Base-by-base conservation (phyloP, 176 grass and related monocot species). In the Poa annua region DNA sequence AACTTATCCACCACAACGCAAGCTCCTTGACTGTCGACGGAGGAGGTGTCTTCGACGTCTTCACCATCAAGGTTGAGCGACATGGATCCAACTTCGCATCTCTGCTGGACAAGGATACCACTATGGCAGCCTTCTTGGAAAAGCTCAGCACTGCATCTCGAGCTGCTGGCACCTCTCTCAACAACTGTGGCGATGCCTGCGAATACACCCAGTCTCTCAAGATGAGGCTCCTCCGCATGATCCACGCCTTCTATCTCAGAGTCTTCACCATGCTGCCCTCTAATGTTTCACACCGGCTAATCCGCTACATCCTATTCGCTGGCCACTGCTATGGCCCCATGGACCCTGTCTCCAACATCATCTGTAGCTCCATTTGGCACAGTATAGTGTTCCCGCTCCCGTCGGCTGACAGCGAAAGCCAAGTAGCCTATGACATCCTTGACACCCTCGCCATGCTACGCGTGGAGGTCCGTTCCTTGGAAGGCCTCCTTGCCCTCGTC, bases 311-410 rank as follows among this genome's bases (percentile, higher is more conserved):
- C 10, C 10, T 69, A 3, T 69, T 21, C 0, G 36, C 36, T 0
- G 66, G 66, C 35, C 66, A 69, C 66, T 69, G 66, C 35, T 69
- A 69, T 42, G 66, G 66, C 10, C 36, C 66, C 36, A 22, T 69
- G 66, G 66, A 68, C 3, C 65, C 65, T 20, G 17, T 68, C 3
- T 68, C 34, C 9, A 68, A 68, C 65, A 68, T 68, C 19, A 68
- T 68, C 8, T 1, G 39, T 35, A 68, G 6, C 65, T 68, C 65
- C 35, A 68, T 68, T 12, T 68, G 65, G 34, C 17, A 68, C 65
- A 11, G 10, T 0, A 41, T 68, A 41, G 34, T 68, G 34, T 39
- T 19, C 65, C 35, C 65, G 4, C 64, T 67, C 3, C 64, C 64
- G 3, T 0, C 26, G 0, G 6, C 2, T 16, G 48, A 50, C 48